A percentile compares a stretch with the other conserved stretches of the same genome.
Evolutionary conservation across 257 asterid genomes (phyloP).

Genomic region (Phtheirospermum japonicum): DNA sequence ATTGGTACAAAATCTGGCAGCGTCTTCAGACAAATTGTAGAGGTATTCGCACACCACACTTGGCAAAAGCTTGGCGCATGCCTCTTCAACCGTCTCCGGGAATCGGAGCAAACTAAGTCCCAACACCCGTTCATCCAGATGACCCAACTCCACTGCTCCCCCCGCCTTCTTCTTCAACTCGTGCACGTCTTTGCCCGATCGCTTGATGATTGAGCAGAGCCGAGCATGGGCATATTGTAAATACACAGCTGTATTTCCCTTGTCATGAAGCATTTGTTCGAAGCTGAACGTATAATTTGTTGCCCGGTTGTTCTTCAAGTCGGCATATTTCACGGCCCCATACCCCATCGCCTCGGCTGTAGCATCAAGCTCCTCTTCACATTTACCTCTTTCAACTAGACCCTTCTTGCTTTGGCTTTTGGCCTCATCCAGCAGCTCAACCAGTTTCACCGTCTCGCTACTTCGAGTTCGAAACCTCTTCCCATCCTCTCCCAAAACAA

Average conservation of each 20-base stretch:
- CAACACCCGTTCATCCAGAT: conserved; percentile 69
- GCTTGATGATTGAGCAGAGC: conserved; percentile 91
- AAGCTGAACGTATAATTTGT: conserved; percentile 85
- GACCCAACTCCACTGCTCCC: conserved; percentile 61
- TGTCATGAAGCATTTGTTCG: conserved; percentile 95
- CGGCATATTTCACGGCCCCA: conserved; percentile 92
- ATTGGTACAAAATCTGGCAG: conserved; percentile 16
- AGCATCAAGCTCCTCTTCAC: conserved; percentile 73
- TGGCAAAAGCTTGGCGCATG: conserved; percentile 68
- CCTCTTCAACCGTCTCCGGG: conserved; percentile 86
- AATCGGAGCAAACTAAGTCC: conserved; percentile 89
- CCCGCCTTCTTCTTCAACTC: conserved; percentile 57
- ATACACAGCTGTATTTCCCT: conserved; percentile 95
- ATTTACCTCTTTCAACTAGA: conserved; percentile 73
- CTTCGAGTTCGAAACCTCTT: conserved; percentile 88
- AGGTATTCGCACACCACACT: conserved; percentile 74
- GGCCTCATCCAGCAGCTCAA: conserved; percentile 91
- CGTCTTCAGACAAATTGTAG: conserved; percentile 74
- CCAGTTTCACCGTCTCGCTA: conserved; percentile 84
- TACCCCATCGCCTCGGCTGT: conserved; percentile 98
- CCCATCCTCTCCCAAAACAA: conserved; percentile 93
- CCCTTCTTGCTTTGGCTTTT: conserved; percentile 68
- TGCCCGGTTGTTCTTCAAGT: conserved; percentile 82
- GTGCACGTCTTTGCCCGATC: conserved; percentile 74
- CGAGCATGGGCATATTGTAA: conserved; percentile 96